These are phyloP conservation scores for Komagataella phaffii DNA, from an alignment of 805 yeast genomes.

Conservation along the genomic window DNA sequence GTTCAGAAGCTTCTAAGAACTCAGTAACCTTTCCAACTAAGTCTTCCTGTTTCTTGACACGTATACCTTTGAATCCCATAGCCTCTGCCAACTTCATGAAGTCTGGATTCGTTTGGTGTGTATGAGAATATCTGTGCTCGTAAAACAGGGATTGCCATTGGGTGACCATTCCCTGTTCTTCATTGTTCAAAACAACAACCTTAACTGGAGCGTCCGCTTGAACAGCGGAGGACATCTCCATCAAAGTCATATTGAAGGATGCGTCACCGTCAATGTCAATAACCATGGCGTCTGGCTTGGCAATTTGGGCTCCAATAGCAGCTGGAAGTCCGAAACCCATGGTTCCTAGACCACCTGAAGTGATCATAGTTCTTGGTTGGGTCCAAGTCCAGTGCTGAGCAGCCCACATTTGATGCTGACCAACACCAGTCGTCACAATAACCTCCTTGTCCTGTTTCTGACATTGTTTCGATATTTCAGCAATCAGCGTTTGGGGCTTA, in stretches of 20 bases:
- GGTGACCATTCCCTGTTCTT: constrained; percentile 99
- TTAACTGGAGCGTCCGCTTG: constrained; percentile 90
- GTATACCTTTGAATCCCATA: constrained; percentile 81
- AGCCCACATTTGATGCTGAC: constrained; percentile 99
- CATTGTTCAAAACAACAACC: constrained; percentile 82
- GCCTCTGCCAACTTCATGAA: constrained; percentile 88
- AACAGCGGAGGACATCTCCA: constrained; percentile 86
- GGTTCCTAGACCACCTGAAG: constrained; percentile 98
- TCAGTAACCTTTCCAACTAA: constrained; percentile 42
- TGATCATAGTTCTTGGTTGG: constrained; percentile 82
- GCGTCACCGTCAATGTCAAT: constrained; percentile 99
- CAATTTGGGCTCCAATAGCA: constrained; percentile 97
- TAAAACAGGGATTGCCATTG: constrained; percentile 98
- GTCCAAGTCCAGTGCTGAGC: constrained; percentile 97
- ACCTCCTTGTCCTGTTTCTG: constrained; percentile 54
- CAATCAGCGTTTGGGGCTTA: constrained; percentile 87
- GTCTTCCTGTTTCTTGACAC: constrained; percentile 58
- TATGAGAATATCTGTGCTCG: constrained; percentile 95
- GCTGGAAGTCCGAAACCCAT: constrained; percentile 98
- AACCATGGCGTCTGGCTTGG: constrained; percentile 86
- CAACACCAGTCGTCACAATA: constrained; percentile 94
- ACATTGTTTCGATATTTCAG: constrained; percentile 65
- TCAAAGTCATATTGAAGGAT: constrained; percentile 95
- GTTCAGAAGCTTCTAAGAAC: constrained; percentile 58
- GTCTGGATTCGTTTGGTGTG: constrained; percentile 92